Evolutionary conservation across 805 yeast genomes (phyloP).

Genomic region (Wickerhamomyces chambardii): DNA sequence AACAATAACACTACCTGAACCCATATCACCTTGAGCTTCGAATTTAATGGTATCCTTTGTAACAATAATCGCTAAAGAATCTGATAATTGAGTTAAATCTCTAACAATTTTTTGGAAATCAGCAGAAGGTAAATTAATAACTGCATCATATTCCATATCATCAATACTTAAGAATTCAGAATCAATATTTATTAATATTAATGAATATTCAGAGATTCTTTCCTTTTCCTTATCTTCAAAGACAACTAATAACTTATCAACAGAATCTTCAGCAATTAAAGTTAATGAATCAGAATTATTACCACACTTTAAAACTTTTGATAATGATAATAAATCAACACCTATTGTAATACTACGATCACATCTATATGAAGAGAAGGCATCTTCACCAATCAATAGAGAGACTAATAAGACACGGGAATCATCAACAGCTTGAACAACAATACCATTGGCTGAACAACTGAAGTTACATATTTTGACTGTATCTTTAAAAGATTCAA

Average conservation of each 20-base stretch:
- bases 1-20: slow-evolving; percentile 77
- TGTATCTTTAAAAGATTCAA: slow-evolving; percentile 91
- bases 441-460: slow-evolving; percentile 91
- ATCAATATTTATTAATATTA: slow-evolving; percentile 94
- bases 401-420: slow-evolving; percentile 92
- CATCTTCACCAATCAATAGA: slow-evolving; percentile 76
- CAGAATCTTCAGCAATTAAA: slow-evolving; percentile 80
- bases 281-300: slow-evolving; percentile 84
- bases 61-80: slow-evolving; percentile 76
- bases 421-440: slow-evolving; percentile 96
- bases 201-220: slow-evolving; percentile 82
- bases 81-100: slow-evolving; percentile 81
- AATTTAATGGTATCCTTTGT: slow-evolving; percentile 91
- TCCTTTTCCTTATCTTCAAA: slow-evolving; percentile 91
- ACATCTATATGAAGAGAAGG: slow-evolving; percentile 89
- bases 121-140: slow-evolving; percentile 75
- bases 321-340: slow-evolving; percentile 77
- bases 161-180: slow-evolving; percentile 91
- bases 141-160: slow-evolving; percentile 85
- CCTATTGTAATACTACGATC: slow-evolving; percentile 92
- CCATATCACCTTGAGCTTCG: slow-evolving; percentile 85
- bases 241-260: slow-evolving; percentile 69
- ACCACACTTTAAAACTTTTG: slow-evolving; percentile 87
- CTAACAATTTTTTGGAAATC: slow-evolving; percentile 88
- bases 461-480: slow-evolving; percentile 94